These are phyloP conservation scores for Starmerella stellata DNA, from an alignment of 805 yeast species.

Conservation along the genomic window DNA sequence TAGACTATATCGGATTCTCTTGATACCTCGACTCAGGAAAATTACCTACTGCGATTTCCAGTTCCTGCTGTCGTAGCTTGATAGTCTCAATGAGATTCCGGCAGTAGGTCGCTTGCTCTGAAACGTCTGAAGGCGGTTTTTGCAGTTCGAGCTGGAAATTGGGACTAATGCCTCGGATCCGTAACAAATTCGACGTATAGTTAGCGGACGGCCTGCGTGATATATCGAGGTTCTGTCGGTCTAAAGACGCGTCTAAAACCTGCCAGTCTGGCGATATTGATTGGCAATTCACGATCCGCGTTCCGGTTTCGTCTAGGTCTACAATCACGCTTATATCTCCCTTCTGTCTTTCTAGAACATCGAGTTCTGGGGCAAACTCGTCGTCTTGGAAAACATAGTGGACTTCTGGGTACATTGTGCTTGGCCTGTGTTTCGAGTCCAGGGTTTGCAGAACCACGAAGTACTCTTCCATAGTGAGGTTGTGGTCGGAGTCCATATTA, in stretches of 20 bases:
- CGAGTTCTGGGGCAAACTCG: constrained; percentile 22
- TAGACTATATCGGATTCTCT: constrained; percentile 13
- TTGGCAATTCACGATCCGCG: constrained; percentile 18
- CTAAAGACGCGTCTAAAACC: constrained; percentile 17
- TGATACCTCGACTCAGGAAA: not conserved
- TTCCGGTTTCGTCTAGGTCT: constrained; percentile 24
- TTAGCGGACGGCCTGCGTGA: constrained; percentile 1
- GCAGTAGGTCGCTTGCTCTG: not conserved
- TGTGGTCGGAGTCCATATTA: no score
- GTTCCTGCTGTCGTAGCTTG: constrained; percentile 12
- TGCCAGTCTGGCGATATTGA: constrained; percentile 27
- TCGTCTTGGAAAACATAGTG: constrained; percentile 25
- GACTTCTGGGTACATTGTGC: constrained; percentile 23
- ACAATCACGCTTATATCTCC: constrained; percentile 23
- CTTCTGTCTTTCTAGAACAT: constrained; percentile 18
- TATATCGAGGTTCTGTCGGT: constrained; percentile 13
- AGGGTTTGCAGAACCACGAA: constrained; percentile 15
- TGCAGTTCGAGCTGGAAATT: not conserved
- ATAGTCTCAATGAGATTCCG: constrained; percentile 9
- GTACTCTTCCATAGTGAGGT: constrained; percentile 7
- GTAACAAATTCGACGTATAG: constrained; percentile 10
- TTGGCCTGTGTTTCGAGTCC: constrained; percentile 4
- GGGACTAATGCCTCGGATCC: constrained; percentile 8
- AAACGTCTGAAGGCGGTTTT: not conserved
- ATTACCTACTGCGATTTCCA: constrained; percentile 6